Percentiles rank a stretch among this genome's conserved stretches.
These are phyloP conservation scores for Debaryomyces psychrophilus DNA, from an alignment of 1,139 yeast genomes.

Conservation along the genomic window DNA sequence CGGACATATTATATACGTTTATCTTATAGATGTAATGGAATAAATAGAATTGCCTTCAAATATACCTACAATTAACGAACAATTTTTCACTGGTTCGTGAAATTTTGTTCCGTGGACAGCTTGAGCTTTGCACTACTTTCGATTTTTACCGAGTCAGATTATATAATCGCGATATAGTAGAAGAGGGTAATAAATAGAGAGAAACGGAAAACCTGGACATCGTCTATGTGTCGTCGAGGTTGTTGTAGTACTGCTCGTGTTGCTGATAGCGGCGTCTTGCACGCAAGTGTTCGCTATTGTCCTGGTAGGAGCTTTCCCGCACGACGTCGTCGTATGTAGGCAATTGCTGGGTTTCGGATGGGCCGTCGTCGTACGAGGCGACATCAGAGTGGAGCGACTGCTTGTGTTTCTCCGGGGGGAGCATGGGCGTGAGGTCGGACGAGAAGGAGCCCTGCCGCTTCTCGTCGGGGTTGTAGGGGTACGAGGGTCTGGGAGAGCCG, in stretches of 20 bases:
- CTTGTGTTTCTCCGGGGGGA: conserved; percentile 2
- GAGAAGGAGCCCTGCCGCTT: not conserved
- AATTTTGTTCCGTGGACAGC: conserved; percentile 11
- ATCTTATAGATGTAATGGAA: not conserved
- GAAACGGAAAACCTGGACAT: not conserved
- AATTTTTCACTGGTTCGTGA: conserved; percentile 24
- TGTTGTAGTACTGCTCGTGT: conserved; percentile 37
- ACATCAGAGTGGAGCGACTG: not conserved
- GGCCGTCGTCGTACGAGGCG: not conserved
- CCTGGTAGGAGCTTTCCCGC: conserved; percentile 28
- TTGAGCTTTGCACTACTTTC: not conserved
- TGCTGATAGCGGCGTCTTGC: conserved; percentile 44
- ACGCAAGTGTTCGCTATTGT: conserved; percentile 29
- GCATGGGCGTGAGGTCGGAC: conserved; percentile 3
- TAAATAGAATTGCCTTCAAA: conserved; percentile 10
- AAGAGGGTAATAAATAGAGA: not conserved
- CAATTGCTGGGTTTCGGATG: conserved; percentile 13
- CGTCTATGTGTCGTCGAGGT: conserved; percentile 19
- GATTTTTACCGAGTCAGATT: not conserved
- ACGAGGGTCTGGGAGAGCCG: not conserved
- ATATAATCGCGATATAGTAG: conserved; percentile 9
- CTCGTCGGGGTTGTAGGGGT: not conserved
- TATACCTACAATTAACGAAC: conserved; percentile 9
- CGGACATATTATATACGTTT: conserved; percentile 15
- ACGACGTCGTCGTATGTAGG: conserved; percentile 46